A percentile compares a stretch with the other conserved stretches of the same genome.
Evolutionary conservation across 352 stramenopile genomes (phyloP).

Genomic region (Pythium monospermum): DNA sequence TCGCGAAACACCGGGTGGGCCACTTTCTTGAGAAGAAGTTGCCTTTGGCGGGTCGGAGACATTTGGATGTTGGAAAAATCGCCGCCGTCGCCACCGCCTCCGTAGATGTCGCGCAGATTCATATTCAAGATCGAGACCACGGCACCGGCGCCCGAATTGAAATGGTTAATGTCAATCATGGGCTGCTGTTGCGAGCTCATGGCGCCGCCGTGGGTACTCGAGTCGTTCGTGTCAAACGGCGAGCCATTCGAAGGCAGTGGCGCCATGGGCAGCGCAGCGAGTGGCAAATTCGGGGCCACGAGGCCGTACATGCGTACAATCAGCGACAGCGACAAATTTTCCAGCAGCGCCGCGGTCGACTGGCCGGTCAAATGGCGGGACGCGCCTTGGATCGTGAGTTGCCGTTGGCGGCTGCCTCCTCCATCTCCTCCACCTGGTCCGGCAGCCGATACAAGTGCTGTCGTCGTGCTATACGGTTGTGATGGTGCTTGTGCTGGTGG

Average conservation of each 20-base stretch:
- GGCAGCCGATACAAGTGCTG: not conserved
- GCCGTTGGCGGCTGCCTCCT: not conserved
- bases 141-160: conserved; percentile 34
- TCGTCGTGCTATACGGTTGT: not conserved
- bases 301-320: conserved; percentile 85
- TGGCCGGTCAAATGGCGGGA: conserved; percentile 6
- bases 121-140: conserved; percentile 81
- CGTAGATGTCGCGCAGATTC: conserved; percentile 78
- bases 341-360: conserved; percentile 34
- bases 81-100: conserved; percentile 50
- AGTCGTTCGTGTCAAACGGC: too few species aligned
- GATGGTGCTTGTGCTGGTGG: not conserved
- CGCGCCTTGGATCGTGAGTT: not conserved
- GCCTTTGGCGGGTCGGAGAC: conserved; percentile 52
- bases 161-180: conserved; percentile 59
- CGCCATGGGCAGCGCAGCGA: conserved; percentile 37
- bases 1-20: conserved; percentile 31
- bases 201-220: conserved; percentile 11
- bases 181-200: conserved; percentile 16
- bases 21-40: conserved; percentile 44
- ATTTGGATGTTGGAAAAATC: conserved; percentile 48
- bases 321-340: conserved; percentile 68
- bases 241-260: conserved; percentile 5
- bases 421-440: too few species aligned
- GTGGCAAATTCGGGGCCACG: conserved; percentile 56